Percentiles rank a stretch among this genome's conserved stretches.
These are phyloP conservation scores for Gloeophyllum trabeum DNA, from an alignment of 768 basidiomycete genomes.

Conservation along the genomic window DNA sequence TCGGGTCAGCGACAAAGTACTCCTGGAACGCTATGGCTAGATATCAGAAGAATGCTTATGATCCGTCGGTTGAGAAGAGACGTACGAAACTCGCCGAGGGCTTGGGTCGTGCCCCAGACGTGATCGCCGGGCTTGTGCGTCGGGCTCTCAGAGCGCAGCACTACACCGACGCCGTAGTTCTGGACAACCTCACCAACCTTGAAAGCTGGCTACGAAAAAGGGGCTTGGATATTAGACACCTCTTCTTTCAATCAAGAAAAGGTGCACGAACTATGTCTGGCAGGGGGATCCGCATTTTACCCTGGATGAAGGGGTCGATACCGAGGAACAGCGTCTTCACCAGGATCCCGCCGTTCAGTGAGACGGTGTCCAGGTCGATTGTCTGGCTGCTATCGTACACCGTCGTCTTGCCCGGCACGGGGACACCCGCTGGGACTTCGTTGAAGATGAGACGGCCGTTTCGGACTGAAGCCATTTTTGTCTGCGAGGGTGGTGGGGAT, in stretches of 20 bases:
- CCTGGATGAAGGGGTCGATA: constrained; percentile 30
- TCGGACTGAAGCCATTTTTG: constrained; percentile 15
- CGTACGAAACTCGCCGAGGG: constrained; percentile 7
- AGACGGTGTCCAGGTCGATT: constrained; percentile 7
- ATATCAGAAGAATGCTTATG: constrained; percentile 1
- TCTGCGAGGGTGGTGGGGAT: constrained; percentile 4
- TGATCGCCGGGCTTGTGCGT: constrained; percentile 26
- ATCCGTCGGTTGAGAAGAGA: neutral
- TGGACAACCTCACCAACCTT: too few species aligned
- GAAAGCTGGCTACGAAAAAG: too few species aligned
- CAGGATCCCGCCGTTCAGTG: constrained; percentile 5
- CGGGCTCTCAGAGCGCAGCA: constrained; percentile 27
- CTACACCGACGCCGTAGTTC: constrained; percentile 29
- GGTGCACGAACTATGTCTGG: neutral
- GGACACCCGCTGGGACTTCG: constrained; percentile 12
- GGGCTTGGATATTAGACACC: too few species aligned
- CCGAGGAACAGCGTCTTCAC: constrained; percentile 17
- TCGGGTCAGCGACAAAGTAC: constrained; percentile 21
- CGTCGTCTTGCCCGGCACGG: constrained; percentile 5
- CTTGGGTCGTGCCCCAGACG: constrained; percentile 27
- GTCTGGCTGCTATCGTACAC: constrained; percentile 3
- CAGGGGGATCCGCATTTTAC: constrained; percentile 7
- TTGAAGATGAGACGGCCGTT: constrained; percentile 18
- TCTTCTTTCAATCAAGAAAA: too few species aligned
- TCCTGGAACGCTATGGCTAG: constrained; percentile 23